Evolutionary conservation across 208 protist genomes (phyloP).

Genomic region (Spongospora subterranea): DNA sequence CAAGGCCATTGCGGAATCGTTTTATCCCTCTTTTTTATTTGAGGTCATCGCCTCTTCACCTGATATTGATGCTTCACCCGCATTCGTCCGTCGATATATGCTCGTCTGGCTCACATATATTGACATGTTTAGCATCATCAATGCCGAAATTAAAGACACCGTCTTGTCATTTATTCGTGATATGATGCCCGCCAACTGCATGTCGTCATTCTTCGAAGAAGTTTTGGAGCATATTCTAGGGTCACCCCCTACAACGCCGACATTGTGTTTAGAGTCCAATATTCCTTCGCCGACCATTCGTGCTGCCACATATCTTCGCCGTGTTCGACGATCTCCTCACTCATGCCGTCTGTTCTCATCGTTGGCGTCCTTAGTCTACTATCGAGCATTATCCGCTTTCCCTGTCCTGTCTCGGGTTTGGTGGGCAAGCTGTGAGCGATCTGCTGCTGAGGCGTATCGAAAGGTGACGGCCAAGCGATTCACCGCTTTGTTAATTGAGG

Average conservation of each 20-base stretch:
- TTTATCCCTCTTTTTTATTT: neutral
- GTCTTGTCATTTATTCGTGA: neutral
- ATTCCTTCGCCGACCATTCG: neutral
- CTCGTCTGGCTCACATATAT: slow-evolving; percentile 25
- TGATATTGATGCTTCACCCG: neutral
- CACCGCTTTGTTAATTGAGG: neutral
- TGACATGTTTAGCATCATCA: neutral
- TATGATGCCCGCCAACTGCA: neutral
- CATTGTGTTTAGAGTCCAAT: neutral
- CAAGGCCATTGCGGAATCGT: neutral
- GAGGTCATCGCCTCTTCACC: neutral
- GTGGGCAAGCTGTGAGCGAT: slow-evolving; percentile 43
- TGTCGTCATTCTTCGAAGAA: slow-evolving; percentile 16
- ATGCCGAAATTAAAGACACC: neutral
- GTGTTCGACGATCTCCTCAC: neutral
- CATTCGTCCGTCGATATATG: slow-evolving; percentile 43
- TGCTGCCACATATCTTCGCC: neutral
- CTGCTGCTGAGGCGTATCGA: slow-evolving; percentile 19
- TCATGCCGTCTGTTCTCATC: neutral
- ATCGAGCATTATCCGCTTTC: slow-evolving; percentile 1
- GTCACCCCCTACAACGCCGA: neutral
- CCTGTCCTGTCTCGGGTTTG: slow-evolving; percentile 59
- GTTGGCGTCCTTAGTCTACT: neutral
- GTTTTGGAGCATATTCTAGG: slow-evolving; percentile 5
- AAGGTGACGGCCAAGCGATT: neutral